A percentile compares a stretch with the other conserved stretches of the same genome.
phyloP scores from a whole-genome alignment of 805 yeast species.

The Cyberlindnera mississippiensis region DNA sequence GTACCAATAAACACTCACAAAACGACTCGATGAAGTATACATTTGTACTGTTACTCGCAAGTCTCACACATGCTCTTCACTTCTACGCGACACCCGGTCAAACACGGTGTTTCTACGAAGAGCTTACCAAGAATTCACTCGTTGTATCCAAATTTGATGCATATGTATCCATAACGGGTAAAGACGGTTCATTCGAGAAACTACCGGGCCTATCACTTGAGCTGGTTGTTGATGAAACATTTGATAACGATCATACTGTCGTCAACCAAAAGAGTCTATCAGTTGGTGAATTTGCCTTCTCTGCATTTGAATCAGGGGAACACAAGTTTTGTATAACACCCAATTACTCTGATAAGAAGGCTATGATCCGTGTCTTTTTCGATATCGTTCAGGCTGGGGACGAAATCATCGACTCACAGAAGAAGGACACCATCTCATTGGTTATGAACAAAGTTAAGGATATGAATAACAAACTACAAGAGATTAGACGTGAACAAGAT shows the following conservation, averaged over 20 bases:
- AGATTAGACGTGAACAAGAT: slow-evolving; percentile 61
- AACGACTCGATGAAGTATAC: neutral
- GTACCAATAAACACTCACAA: neutral
- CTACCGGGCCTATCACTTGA: slow-evolving; percentile 2
- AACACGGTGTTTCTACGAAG: slow-evolving; percentile 80
- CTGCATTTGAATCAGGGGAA: slow-evolving; percentile 80
- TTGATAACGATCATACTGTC: slow-evolving; percentile 79
- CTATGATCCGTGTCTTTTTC: slow-evolving; percentile 62
- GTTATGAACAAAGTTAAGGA: slow-evolving; percentile 53
- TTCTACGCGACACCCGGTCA: slow-evolving; percentile 76
- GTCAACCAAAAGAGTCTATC: slow-evolving; percentile 60
- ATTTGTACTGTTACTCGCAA: neutral
- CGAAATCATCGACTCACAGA: slow-evolving; percentile 57
- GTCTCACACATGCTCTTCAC: slow-evolving; percentile 41
- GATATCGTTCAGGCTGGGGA: slow-evolving; percentile 71
- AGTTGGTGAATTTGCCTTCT: slow-evolving; percentile 69
- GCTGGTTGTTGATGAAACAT: slow-evolving; percentile 48
- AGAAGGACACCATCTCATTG: slow-evolving; percentile 48
- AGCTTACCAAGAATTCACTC: slow-evolving; percentile 70
- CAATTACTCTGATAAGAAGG: slow-evolving; percentile 36
- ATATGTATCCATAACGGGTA: slow-evolving; percentile 45
- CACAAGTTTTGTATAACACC: slow-evolving; percentile 78
- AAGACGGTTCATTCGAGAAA: slow-evolving; percentile 4
- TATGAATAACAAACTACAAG: slow-evolving; percentile 53
- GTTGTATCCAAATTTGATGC: slow-evolving; percentile 77